phyloP scores from a whole-genome alignment of 1,284 basidiomycete genomes.

The Ustilago nuda region DNA sequence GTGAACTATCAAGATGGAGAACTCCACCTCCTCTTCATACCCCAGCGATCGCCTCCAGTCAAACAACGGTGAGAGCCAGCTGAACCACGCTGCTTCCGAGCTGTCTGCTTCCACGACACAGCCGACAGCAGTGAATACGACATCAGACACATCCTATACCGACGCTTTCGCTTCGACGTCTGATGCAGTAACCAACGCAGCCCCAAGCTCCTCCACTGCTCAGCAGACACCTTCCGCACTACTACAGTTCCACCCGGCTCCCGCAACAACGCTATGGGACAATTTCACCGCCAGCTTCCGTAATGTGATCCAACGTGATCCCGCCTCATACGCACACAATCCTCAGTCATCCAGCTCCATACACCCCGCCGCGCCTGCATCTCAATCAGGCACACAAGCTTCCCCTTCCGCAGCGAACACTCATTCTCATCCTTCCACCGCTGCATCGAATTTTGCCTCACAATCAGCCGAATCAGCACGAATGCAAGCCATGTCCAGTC shows the following conservation, averaged over 20 bases:
- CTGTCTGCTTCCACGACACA: neutral
- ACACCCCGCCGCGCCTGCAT: neutral
- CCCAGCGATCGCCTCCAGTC: neutral
- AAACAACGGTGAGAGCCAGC: constrained; percentile 6
- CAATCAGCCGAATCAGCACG: neutral
- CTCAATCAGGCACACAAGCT: neutral
- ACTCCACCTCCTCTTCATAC: constrained; percentile 13
- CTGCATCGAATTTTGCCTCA: neutral
- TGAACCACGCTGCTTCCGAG: neutral
- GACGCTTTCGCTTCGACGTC: neutral
- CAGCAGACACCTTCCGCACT: neutral
- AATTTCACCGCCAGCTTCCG: constrained; percentile 40
- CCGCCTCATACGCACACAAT: neutral
- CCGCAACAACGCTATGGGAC: constrained; percentile 32
- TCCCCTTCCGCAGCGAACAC: neutral
- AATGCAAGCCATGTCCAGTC: neutral
- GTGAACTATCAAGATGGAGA: constrained; percentile 26
- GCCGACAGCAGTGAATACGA: neutral
- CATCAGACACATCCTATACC: neutral
- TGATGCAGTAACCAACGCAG: constrained; percentile 4
- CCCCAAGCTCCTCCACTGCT: neutral
- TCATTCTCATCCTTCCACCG: neutral
- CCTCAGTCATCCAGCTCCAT: neutral
- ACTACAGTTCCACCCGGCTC: neutral
- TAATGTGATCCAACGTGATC: constrained; percentile 19